Evolutionary conservation across 345 rosid genomes (phyloP), one percentile per base, ranked within the genome.

Genomic region (Hypericum androsaemum): DNA sequence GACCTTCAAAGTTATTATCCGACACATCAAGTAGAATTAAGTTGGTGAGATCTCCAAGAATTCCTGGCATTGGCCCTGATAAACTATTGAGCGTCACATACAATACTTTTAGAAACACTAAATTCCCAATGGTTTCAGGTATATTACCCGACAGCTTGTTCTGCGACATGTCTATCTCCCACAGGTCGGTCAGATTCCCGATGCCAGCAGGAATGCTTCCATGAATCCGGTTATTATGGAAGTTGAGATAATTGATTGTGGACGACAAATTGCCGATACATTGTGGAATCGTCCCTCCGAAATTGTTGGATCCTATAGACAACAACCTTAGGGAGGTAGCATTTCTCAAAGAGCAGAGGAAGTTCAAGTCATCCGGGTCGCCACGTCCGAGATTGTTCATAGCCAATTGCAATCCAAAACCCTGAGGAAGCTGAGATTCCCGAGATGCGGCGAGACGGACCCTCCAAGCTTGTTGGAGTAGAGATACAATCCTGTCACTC

Each of bases 71-170:
- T 6, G 10, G 0, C 5, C 63, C 59, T 1, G 66, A 59, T 0
- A 65, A 38, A 12, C 17, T 36, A 38, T 65, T 59, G n/a, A 0
- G 7, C 7, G 1, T 1, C 7, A 47, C 5, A 6, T 1, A 0
- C 11, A 64, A 0, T 5, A 0, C 0, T 0, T 12, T 5, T 8
- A 64, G 12, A 22, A 22, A 22, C 4, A 1, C 2, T 10, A 55
- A 10, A 61, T 66, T 61, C 35, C 71, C 66, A 7, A 67, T 1
- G 22, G 62, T 32, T 5, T 13, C 28, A 5, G 66, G 59, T 44
- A 61, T 50, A 8, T 16, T 0, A 6, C 63, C 59, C 0, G 66
- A 59, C 0, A 65, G 32, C n/a, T 22, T 36, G 32, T 65, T 59
- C 13, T 0, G 7, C 7, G 5, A 0, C 7, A 47, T 4, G 5